These are phyloP conservation scores for Boletus rex-veris DNA, from an alignment of 768 basidiomycete species.

Conservation along the genomic window DNA sequence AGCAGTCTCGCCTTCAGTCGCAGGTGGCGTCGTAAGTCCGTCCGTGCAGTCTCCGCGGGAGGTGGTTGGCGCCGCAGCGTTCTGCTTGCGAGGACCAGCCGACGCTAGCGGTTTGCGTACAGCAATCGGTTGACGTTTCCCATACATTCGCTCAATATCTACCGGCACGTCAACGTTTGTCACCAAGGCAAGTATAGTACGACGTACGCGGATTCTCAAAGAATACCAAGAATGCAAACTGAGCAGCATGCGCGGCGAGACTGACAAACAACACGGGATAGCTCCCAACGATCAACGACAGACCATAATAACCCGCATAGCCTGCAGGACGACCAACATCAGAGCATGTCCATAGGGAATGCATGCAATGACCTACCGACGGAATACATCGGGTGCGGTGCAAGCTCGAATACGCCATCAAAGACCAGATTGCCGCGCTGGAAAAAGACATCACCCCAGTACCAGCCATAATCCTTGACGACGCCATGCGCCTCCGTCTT, in stretches of 20 bases:
- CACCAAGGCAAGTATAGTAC: neutral
- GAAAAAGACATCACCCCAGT: conserved; percentile 93
- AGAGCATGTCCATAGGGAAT: neutral
- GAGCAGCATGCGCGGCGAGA: conserved; percentile 90
- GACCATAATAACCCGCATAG: conserved; percentile 97
- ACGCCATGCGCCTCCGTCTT: conserved; percentile 97
- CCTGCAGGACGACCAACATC: conserved; percentile 39
- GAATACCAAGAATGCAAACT: conserved; percentile 92
- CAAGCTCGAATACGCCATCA: conserved; percentile 95
- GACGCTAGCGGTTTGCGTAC: conserved; percentile 65
- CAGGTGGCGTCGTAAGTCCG: conserved; percentile 52
- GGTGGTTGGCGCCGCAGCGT: conserved; percentile 3
- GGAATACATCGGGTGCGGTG: conserved; percentile 95
- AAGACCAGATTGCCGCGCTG: conserved; percentile 92
- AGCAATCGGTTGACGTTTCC: conserved; percentile 86
- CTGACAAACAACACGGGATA: conserved; percentile 91
- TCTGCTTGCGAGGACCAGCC: conserved; percentile 15
- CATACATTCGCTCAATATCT: conserved; percentile 96
- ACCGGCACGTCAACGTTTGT: neutral
- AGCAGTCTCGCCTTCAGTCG: conserved; percentile 69
- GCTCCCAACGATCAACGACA: conserved; percentile 86
- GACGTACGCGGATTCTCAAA: conserved; percentile 96
- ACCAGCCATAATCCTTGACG: conserved; percentile 98
- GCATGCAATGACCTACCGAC: conserved; percentile 47
- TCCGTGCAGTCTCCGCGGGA: conserved; percentile 27